Evolutionary conservation across 2,329 filamentous ascomycete species (phyloP).

Genomic region (Penicillium sp.): DNA sequence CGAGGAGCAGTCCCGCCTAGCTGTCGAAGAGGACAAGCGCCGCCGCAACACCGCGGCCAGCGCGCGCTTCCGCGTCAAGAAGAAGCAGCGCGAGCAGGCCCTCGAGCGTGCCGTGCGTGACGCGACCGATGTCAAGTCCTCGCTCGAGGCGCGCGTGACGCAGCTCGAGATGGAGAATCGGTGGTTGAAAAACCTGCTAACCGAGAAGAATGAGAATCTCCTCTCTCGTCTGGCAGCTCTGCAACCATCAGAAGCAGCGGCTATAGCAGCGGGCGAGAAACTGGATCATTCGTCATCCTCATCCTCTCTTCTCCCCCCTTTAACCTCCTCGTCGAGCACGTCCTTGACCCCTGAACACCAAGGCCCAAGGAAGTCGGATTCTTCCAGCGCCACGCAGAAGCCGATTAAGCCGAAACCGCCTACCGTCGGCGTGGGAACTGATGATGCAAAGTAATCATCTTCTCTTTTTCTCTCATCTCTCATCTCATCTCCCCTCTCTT

Average conservation of each 20-base stretch:
- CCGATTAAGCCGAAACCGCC: conserved; percentile 14
- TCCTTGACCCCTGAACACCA: conserved; percentile 1
- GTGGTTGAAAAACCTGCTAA: conserved; percentile 74
- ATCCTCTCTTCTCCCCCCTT: background rate
- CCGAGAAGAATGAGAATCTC: conserved; percentile 65
- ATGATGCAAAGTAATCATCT: conserved; percentile 2
- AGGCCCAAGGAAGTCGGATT: conserved; percentile 2
- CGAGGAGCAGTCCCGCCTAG: conserved; percentile 49
- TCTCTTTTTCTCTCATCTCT: background rate
- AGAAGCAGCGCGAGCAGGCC: conserved; percentile 89
- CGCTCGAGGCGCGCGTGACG: conserved; percentile 69
- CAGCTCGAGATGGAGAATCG: conserved; percentile 78
- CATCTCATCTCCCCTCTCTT: background rate
- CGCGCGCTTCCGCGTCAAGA: conserved; percentile 90
- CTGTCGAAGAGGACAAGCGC: conserved; percentile 89
- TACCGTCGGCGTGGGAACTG: conserved; percentile 11
- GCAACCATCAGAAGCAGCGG: conserved; percentile 1
- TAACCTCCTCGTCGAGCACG: background rate
- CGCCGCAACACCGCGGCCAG: conserved; percentile 84
- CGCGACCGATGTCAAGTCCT: conserved; percentile 71
- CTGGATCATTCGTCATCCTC: background rate
- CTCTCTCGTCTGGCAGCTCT: conserved; percentile 12
- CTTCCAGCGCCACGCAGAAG: conserved; percentile 8
- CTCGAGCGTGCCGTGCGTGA: conserved; percentile 79
- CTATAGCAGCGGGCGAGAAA: background rate